A percentile compares a stretch with the other conserved stretches of the same genome.
Evolutionary conservation across 345 rosid genomes (phyloP).

Genomic region (Atalantia buxifolia): DNA sequence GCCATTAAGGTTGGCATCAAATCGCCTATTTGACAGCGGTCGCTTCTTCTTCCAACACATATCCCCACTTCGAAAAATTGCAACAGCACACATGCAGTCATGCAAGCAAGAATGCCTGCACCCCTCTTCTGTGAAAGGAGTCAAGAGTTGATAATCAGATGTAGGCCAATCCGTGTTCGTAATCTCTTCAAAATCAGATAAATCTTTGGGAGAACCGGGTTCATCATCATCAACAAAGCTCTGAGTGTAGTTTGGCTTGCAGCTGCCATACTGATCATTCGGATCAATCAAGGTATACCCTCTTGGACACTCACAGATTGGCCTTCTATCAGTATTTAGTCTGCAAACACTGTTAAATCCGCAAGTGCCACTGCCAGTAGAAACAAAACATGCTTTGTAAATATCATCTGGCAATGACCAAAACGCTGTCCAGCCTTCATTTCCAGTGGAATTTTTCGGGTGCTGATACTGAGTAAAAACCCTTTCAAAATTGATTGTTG

Average conservation of each 20-base stretch:
- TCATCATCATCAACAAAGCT: conserved; percentile 6
- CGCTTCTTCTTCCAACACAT: conserved; percentile 39
- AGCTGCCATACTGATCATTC: conserved; percentile 6
- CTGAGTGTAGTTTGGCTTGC: conserved; percentile 11
- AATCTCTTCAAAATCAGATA: conserved; percentile 7
- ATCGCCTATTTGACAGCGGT: conserved; percentile 35
- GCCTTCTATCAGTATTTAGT: conserved; percentile 1
- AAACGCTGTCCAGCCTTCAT: conserved; percentile 9
- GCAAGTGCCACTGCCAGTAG: conserved; percentile 10
- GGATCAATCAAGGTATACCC: conserved; percentile 6
- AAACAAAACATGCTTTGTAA: background rate
- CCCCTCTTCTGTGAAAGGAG: conserved; percentile 13
- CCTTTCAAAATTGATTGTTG: conserved; percentile 10
- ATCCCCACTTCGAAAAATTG: conserved; percentile 9
- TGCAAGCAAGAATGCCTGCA: conserved; percentile 32
- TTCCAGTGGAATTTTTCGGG: background rate
- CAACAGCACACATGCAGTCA: conserved; percentile 37
- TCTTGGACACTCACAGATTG: conserved; percentile 7
- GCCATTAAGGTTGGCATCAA: background rate
- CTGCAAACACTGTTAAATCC: conserved; percentile 16
- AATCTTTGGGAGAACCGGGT: background rate
- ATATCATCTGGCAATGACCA: conserved; percentile 14
- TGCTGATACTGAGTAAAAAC: conserved; percentile 7
- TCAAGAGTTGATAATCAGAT: conserved; percentile 24
- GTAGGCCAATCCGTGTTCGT: conserved; percentile 26